A percentile compares a stretch with the other conserved stretches of the same genome.
phyloP scores from a whole-genome alignment of 2,329 filamentous ascomycete genomes.

The Rhynchosporium secalis region DNA sequence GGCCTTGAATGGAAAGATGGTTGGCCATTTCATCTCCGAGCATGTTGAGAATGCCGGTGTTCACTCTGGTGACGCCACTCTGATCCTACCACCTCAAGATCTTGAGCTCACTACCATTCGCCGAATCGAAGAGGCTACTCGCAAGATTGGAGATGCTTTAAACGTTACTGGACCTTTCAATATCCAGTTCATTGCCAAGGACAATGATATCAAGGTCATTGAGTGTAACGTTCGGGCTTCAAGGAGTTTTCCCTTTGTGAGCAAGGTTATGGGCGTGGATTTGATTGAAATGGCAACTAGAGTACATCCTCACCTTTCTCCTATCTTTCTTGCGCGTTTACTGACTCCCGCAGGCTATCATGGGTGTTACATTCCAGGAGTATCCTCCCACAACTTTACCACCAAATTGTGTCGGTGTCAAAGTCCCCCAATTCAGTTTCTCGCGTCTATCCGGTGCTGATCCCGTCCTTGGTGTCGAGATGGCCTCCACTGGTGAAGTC shows the following conservation, averaged over 20 bases:
- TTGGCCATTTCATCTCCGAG: conserved; percentile 97
- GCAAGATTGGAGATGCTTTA: conserved; percentile 90
- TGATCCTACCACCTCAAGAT: conserved; percentile 94
- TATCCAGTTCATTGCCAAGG: conserved; percentile 99
- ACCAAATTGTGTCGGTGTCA: conserved; percentile 86
- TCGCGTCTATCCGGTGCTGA: conserved; percentile 94
- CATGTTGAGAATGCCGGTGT: conserved; percentile 99
- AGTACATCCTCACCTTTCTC: too few species aligned
- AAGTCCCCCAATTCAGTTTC: conserved; percentile 99
- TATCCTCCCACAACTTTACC: conserved; percentile 79
- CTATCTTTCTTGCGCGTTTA: too few species aligned
- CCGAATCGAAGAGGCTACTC: conserved; percentile 90
- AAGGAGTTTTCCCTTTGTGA: conserved; percentile 95
- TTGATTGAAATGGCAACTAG: conserved; percentile 93
- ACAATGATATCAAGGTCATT: conserved; percentile 99
- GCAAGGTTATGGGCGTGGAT: conserved; percentile 97
- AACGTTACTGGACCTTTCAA: conserved; percentile 98
- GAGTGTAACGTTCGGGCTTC: conserved; percentile 98
- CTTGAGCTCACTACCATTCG: conserved; percentile 83
- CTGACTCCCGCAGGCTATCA: conserved; percentile 70
- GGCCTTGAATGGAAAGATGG: conserved; percentile 81
- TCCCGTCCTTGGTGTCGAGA: conserved; percentile 95
- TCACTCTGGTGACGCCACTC: conserved; percentile 94
- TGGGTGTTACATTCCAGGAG: conserved; percentile 75
- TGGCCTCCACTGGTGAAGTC: conserved; percentile 98